These are phyloP conservation scores for Zasmidium citrigriseum DNA, from an alignment of 2,329 filamentous ascomycete species.

Conservation along the genomic window DNA sequence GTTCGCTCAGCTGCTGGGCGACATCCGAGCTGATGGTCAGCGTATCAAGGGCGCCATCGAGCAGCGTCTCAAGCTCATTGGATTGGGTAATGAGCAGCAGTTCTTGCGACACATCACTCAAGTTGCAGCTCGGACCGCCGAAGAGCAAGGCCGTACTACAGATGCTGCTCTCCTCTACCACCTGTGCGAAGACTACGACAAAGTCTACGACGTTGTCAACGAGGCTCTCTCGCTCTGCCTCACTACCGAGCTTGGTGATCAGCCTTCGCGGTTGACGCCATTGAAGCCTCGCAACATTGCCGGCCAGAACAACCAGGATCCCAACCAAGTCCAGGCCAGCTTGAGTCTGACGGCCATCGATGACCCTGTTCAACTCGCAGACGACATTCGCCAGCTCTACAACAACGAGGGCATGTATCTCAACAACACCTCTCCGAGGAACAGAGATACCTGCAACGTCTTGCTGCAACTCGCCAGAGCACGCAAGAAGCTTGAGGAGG, in stretches of 20 bases:
- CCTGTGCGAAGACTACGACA: constrained; percentile 91
- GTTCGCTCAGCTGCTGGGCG: constrained; percentile 89
- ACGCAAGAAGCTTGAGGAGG: constrained; percentile 59
- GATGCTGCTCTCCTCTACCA: constrained; percentile 95
- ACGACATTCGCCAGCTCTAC: constrained; percentile 65
- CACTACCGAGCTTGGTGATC: constrained; percentile 80
- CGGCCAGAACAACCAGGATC: constrained; percentile 33
- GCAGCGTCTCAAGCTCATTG: constrained; percentile 78
- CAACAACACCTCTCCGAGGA: constrained; percentile 58
- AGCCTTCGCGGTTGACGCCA: constrained; percentile 74
- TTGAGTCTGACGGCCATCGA: constrained; percentile 69
- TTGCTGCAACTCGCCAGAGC: constrained; percentile 63
- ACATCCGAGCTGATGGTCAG: constrained; percentile 82
- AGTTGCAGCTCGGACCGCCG: constrained; percentile 87
- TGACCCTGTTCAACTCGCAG: constrained; percentile 64
- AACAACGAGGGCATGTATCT: constrained; percentile 61
- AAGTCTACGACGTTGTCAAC: constrained; percentile 87
- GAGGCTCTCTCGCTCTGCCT: constrained; percentile 87
- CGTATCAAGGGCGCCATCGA: constrained; percentile 87
- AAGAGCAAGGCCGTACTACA: constrained; percentile 89
- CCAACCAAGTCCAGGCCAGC: constrained; percentile 51
- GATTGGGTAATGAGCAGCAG: constrained; percentile 74
- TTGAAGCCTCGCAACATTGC: constrained; percentile 67
- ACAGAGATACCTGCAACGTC: constrained; percentile 60
- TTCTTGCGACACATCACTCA: constrained; percentile 91